Evolutionary conservation across 148 eudicot genomes (phyloP).

Genomic region (Amaranthus cruentus): DNA sequence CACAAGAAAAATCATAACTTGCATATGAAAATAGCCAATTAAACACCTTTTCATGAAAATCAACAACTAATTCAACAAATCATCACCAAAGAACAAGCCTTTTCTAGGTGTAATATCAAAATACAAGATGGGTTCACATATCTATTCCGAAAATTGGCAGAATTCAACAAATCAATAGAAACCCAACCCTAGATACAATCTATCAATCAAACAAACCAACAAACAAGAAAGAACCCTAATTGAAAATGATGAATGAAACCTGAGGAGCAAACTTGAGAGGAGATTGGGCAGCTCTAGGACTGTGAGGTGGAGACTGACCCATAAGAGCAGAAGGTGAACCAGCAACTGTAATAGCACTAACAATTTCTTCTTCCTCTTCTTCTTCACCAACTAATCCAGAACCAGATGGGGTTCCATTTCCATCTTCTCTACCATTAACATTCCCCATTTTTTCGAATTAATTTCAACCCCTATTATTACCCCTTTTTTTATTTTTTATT

Average conservation of each 20-base stretch:
- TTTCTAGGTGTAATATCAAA: too few species aligned
- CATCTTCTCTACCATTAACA: slow-evolving; percentile 70
- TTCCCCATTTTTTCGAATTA: slow-evolving; percentile 50
- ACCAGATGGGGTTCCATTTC: slow-evolving; percentile 30
- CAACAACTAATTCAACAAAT: neutral
- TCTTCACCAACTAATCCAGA: slow-evolving; percentile 23
- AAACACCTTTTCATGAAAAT: neutral
- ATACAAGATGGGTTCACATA: neutral
- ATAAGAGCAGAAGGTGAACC: slow-evolving; percentile 32
- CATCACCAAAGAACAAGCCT: neutral
- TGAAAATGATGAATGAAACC: slow-evolving; percentile 26
- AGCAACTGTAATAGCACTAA: slow-evolving; percentile 6
- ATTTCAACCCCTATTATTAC: neutral
- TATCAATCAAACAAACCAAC: too few species aligned
- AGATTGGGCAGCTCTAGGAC: slow-evolving; percentile 60
- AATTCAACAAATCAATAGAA: neutral
- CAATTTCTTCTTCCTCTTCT: slow-evolving; percentile 18
- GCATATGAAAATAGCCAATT: neutral
- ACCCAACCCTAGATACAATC: neutral
- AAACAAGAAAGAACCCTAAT: too few species aligned
- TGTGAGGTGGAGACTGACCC: slow-evolving; percentile 67
- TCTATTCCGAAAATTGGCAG: neutral
- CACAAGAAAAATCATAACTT: neutral
- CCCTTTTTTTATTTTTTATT: neutral
- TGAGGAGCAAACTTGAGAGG: slow-evolving; percentile 83